These are phyloP conservation scores for Reticulascus tulasneorum DNA, from an alignment of 2,329 filamentous ascomycete species.

Conservation along the genomic window DNA sequence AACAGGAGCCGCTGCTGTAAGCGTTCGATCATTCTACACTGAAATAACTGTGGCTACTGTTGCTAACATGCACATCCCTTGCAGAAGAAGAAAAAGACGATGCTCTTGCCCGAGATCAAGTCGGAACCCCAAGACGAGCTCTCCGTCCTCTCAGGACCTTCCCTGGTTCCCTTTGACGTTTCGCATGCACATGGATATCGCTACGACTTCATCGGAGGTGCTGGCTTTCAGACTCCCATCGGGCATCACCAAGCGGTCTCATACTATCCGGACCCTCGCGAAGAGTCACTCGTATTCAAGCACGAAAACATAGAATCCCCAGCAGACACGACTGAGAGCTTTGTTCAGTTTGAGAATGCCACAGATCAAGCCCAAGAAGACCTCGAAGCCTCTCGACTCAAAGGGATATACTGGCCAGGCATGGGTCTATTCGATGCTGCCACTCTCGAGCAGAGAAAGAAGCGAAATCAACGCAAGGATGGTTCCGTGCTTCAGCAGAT, in stretches of 20 bases:
- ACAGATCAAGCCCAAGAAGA: constrained; percentile 4
- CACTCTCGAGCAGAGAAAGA: constrained; percentile 66
- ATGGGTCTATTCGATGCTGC: constrained; percentile 82
- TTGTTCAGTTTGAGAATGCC: not conserved
- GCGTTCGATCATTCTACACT: no score
- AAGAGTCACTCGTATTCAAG: no score
- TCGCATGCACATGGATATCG: constrained; percentile 5
- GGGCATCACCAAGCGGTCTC: constrained; percentile 9
- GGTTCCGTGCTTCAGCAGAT: constrained; percentile 66
- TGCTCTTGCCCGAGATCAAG: not conserved
- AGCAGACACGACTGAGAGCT: not conserved
- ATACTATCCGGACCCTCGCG: constrained; percentile 3
- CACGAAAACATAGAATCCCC: no score
- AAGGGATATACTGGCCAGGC: constrained; percentile 70
- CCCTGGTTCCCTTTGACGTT: no score
- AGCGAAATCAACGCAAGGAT: constrained; percentile 75
- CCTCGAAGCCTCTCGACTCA: constrained; percentile 35
- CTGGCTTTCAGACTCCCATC: no score
- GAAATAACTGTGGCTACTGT: no score
- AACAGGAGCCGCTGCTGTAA: no score
- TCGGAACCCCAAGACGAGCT: not conserved
- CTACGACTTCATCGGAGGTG: not conserved
- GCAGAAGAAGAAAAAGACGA: constrained; percentile 9
- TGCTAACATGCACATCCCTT: no score
- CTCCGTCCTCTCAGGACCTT: no score